Evolutionary conservation across 805 yeast genomes (phyloP).

Genomic region (Metahyphopichia silvanorum): DNA sequence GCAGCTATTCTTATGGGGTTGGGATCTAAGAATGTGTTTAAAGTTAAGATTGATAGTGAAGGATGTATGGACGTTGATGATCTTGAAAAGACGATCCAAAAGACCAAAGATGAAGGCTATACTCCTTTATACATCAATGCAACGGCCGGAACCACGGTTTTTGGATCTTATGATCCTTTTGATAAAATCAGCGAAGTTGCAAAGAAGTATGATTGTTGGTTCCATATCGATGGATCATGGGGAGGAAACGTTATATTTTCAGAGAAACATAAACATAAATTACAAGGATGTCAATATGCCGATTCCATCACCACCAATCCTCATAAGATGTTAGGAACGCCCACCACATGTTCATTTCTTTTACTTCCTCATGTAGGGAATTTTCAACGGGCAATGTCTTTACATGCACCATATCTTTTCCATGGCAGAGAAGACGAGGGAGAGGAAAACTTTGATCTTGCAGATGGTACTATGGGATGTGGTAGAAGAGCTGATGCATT

Average conservation of each 20-base stretch:
- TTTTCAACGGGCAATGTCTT: slow-evolving; percentile 71
- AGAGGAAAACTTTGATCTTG: slow-evolving; percentile 67
- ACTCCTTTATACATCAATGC: slow-evolving; percentile 76
- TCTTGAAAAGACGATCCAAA: slow-evolving; percentile 43
- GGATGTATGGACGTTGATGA: slow-evolving; percentile 56
- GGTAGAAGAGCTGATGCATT: slow-evolving; percentile 83
- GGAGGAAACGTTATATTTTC: slow-evolving; percentile 83
- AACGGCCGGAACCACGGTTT: slow-evolving; percentile 88
- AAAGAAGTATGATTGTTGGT: slow-evolving; percentile 58
- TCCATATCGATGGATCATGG: slow-evolving; percentile 89
- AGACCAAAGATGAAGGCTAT: slow-evolving; percentile 49
- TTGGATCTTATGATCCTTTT: slow-evolving; percentile 77
- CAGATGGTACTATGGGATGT: slow-evolving; percentile 91
- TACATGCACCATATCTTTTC: slow-evolving; percentile 78
- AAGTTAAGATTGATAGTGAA: slow-evolving; percentile 51
- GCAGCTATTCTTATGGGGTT: slow-evolving; percentile 76
- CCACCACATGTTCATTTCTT: slow-evolving; percentile 71
- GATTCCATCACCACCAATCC: slow-evolving; percentile 80
- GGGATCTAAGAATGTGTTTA: slow-evolving; percentile 61
- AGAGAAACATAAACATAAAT: slow-evolving; percentile 35
- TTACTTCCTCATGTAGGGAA: slow-evolving; percentile 63
- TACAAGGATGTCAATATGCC: slow-evolving; percentile 63
- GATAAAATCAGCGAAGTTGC: slow-evolving; percentile 53
- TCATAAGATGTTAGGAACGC: slow-evolving; percentile 87
- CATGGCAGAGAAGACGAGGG: slow-evolving; percentile 48